Conservation (phyloP, 257 asterid genomes). For the Plantago major region DNA sequence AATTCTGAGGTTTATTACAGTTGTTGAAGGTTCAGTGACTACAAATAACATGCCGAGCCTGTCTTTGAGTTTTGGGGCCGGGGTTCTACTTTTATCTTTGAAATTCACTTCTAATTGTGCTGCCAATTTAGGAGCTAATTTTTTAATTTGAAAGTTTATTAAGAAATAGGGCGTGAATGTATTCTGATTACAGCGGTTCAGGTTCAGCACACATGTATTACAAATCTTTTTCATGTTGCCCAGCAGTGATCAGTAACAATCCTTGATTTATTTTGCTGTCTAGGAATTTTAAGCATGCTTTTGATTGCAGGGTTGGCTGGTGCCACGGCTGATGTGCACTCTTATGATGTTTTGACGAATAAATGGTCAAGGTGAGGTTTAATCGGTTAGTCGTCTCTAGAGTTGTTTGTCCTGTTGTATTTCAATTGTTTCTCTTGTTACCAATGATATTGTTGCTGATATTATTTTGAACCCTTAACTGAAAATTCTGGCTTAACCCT, state of each 20-base stretch:
- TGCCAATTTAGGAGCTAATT: neutral
- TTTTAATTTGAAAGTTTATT: neutral
- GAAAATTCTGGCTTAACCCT: conserved; percentile 15
- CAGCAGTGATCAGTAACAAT: conserved; percentile 7
- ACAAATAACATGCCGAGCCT: conserved; percentile 12
- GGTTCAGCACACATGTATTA: neutral
- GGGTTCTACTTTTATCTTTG: neutral
- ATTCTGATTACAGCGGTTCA: too few species aligned
- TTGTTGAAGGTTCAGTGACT: conserved; percentile 9
- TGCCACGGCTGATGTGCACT: conserved; percentile 97
- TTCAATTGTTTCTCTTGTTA: conserved; percentile 6
- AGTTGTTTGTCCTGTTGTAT: neutral
- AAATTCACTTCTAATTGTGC: neutral
- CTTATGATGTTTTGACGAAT: conserved; percentile 82
- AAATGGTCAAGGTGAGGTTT: conserved; percentile 87
- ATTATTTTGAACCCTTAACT: conserved; percentile 19
- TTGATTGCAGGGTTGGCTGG: conserved; percentile 89
- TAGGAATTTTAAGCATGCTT: conserved; percentile 20
- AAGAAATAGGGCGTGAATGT: neutral
- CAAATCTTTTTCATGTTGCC: neutral
- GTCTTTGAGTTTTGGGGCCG: neutral
- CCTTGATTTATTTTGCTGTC: neutral
- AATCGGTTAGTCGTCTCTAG: neutral
- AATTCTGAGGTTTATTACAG: neutral
- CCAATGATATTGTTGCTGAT: conserved; percentile 16